phyloP scores from a whole-genome alignment of 2,329 filamentous ascomycete species.

The Stachybotrys elegans region DNA sequence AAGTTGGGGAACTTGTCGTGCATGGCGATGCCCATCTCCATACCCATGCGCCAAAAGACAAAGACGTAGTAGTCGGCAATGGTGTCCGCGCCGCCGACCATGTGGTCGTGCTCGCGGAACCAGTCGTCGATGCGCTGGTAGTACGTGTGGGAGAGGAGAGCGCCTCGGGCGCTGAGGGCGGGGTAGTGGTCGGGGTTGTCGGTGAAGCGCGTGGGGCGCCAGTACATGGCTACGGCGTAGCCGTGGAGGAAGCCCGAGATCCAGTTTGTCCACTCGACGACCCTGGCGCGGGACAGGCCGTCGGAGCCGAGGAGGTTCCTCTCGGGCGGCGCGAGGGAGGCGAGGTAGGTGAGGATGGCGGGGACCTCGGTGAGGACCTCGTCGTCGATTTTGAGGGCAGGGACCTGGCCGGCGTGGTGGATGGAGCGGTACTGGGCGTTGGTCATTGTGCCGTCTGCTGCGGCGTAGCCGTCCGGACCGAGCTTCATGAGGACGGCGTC shows the following conservation, averaged over 20 bases:
- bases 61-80: conserved; percentile 17
- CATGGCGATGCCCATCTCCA: conserved; percentile 8
- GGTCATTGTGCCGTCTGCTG: conserved; percentile 24
- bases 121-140: conserved; percentile 14
- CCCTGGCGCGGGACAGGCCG: conserved; percentile 15
- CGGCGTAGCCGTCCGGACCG: conserved; percentile 13
- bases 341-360: conserved; percentile 26
- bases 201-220: conserved; percentile 20
- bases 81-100: conserved; percentile 14
- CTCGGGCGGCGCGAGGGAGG: conserved; percentile 13
- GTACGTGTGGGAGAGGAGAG: conserved; percentile 7
- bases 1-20: conserved; percentile 11
- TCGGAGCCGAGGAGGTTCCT: conserved; percentile 16
- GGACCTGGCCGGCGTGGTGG: conserved; percentile 25
- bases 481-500: conserved; percentile 12
- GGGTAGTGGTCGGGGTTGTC: conserved; percentile 11
- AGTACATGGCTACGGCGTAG: conserved; percentile 18
- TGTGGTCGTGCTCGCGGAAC: conserved; percentile 8
- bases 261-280: conserved; percentile 26
- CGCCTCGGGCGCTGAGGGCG: conserved; percentile 10
- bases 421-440: conserved; percentile 21
- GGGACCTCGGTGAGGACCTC: conserved; percentile 26
- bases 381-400: conserved; percentile 21
- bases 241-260: conserved; percentile 26
- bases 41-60: conserved; percentile 16